These are phyloP conservation scores for Dendrocalamus sinicus DNA, from an alignment of 176 grass and related monocot genomes.

Conservation along the genomic window DNA sequence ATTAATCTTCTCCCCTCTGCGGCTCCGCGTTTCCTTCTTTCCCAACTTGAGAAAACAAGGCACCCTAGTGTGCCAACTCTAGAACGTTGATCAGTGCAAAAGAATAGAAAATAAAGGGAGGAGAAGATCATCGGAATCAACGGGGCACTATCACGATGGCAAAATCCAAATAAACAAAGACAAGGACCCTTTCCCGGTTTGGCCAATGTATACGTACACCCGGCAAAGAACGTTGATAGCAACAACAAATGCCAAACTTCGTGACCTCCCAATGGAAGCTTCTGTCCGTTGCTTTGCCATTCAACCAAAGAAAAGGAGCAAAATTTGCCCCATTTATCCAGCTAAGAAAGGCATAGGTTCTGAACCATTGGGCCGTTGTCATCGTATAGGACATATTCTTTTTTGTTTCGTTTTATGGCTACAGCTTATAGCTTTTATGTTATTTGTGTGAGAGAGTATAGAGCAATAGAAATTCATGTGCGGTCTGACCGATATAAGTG, in stretches of 20 bases:
- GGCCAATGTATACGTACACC: neutral
- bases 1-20: neutral
- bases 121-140: conserved; percentile 1
- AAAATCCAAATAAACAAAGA: conserved; percentile 25
- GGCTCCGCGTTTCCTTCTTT: neutral
- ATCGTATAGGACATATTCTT: too few species aligned
- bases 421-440: too few species aligned
- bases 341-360: neutral
- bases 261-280: neutral
- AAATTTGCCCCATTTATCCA: neutral
- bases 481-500: too few species aligned
- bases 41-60: conserved; percentile 1
- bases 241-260: neutral
- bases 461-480: too few species aligned
- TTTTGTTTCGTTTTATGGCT: too few species aligned
- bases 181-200: neutral
- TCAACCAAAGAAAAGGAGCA: neutral
- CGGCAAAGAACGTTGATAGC: conserved; percentile 15
- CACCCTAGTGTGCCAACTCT: neutral
- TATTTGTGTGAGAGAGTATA: too few species aligned
- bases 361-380: too few species aligned
- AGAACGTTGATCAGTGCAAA: neutral
- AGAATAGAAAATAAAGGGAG: neutral
- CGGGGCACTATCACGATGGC: neutral
- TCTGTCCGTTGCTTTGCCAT: neutral